Evolutionary conservation across 306 rosid species (phyloP).

Genomic region (Citrullus mucosospermus): DNA sequence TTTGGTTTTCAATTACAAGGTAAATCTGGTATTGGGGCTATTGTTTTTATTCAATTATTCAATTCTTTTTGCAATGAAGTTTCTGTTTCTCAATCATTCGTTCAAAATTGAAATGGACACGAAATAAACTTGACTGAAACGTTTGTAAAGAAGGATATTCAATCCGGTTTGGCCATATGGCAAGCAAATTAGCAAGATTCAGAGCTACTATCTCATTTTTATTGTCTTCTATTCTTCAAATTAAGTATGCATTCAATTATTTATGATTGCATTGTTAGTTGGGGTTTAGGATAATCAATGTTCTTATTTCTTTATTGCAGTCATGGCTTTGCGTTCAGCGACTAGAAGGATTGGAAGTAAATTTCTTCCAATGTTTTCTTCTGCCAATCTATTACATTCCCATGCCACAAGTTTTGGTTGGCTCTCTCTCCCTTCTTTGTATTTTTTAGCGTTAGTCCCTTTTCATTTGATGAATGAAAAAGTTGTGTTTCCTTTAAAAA

Average conservation of each 20-base stretch:
- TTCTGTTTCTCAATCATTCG: neutral
- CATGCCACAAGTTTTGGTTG: conserved; percentile 95
- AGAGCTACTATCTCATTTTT: neutral
- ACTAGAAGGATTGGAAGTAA: conserved; percentile 39
- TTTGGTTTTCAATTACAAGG: neutral
- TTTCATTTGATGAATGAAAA: no score
- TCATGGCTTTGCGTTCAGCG: conserved; percentile 40
- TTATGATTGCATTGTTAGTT: neutral
- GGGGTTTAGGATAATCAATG: neutral
- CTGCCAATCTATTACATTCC: conserved; percentile 50
- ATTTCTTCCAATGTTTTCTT: conserved; percentile 36
- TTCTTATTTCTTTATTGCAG: conserved; percentile 2
- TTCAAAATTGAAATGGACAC: neutral
- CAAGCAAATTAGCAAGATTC: neutral
- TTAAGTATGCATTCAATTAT: neutral
- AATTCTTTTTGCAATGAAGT: neutral
- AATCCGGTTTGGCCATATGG: neutral
- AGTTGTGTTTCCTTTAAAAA: no score
- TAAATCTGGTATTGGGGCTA: neutral
- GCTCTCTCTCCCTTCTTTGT: conserved; percentile 10
- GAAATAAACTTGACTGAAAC: neutral
- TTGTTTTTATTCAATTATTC: neutral
- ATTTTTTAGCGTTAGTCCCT: no score
- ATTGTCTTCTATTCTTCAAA: neutral
- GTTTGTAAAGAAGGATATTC: neutral